Evolutionary conservation across 2,329 filamentous ascomycete genomes (phyloP).

Genomic region (Dryadomyces quercus-mongolicae): DNA sequence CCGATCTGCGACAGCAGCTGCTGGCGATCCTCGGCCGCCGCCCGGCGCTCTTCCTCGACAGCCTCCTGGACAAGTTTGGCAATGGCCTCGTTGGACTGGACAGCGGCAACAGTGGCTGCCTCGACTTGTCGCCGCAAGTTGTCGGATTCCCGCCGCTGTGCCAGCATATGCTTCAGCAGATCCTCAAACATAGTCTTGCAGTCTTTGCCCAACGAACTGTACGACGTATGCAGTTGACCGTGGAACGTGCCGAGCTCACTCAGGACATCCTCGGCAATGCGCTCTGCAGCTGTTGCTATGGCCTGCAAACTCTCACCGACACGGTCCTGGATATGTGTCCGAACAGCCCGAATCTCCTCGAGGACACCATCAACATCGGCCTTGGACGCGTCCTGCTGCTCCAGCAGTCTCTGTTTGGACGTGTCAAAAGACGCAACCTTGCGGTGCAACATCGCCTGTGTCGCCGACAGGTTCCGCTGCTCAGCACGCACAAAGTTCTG

Average conservation of each 20-base stretch:
- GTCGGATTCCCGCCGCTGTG: slow-evolving; percentile 68
- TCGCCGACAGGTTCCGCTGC: slow-evolving; percentile 55
- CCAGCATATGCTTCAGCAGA: slow-evolving; percentile 58
- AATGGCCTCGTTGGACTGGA: slow-evolving; percentile 55
- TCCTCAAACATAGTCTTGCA: slow-evolving; percentile 80
- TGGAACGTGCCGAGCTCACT: slow-evolving; percentile 79
- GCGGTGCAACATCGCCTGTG: slow-evolving; percentile 57
- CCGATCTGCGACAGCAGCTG: slow-evolving; percentile 66
- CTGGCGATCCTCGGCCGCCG: slow-evolving; percentile 61
- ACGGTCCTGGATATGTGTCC: slow-evolving; percentile 75
- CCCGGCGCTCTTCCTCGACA: slow-evolving; percentile 63
- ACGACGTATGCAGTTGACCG: slow-evolving; percentile 67
- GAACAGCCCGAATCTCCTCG: slow-evolving; percentile 81
- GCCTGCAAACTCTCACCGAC: slow-evolving; percentile 77
- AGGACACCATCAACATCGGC: slow-evolving; percentile 85
- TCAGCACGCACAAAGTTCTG: slow-evolving; percentile 65
- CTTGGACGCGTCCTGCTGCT: slow-evolving; percentile 56
- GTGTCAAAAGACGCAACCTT: slow-evolving; percentile 56
- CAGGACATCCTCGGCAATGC: slow-evolving; percentile 81
- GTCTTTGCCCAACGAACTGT: slow-evolving; percentile 70
- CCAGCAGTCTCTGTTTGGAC: slow-evolving; percentile 55
- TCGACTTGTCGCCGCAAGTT: slow-evolving; percentile 60
- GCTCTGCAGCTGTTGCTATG: slow-evolving; percentile 71
- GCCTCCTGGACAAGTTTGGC: slow-evolving; percentile 55
- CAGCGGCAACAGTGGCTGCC: slow-evolving; percentile 53